Percentiles rank a stretch among this genome's conserved stretches.
Evolutionary conservation across 306 rosid species (phyloP).

Genomic region (Canavalia gladiata): DNA sequence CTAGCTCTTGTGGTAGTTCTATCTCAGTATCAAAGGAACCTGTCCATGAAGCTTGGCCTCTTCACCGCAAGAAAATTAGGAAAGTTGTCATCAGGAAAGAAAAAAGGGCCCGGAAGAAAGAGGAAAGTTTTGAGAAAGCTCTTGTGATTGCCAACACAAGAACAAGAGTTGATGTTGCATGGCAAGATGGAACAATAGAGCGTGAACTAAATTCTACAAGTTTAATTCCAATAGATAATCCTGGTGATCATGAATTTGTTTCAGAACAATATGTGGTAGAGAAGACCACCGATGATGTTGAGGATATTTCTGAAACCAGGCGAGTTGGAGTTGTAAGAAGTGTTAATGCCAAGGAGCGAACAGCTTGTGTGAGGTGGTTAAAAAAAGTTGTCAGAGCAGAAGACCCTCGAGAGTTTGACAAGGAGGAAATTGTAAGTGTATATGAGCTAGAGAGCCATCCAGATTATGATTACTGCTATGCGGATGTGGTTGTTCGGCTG

Average conservation of each 20-base stretch:
- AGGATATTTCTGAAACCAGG: conserved; percentile 70
- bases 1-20: conserved; percentile 75
- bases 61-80: conserved; percentile 92
- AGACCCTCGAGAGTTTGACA: conserved; percentile 89
- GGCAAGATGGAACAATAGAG: conserved; percentile 92
- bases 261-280: conserved; percentile 96
- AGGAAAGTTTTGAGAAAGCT: conserved; percentile 90
- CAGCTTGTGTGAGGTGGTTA: conserved; percentile 93
- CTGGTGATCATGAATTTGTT: conserved; percentile 98
- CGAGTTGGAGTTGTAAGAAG: conserved; percentile 97
- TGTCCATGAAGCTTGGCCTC: conserved; percentile 83
- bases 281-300: conserved; percentile 84
- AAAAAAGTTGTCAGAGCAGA: conserved; percentile 80
- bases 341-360: conserved; percentile 92
- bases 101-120: conserved; percentile 88
- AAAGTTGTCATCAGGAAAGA: conserved; percentile 92
- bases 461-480: conserved; percentile 96
- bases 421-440: conserved; percentile 93
- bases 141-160: conserved; percentile 81
- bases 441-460: conserved; percentile 98
- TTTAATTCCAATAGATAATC: conserved; percentile 88
- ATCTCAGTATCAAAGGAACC: conserved; percentile 73
- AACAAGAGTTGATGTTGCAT: conserved; percentile 88
- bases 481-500: conserved; percentile 95
- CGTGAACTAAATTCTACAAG: conserved; percentile 63